Base-by-base conservation (phyloP, 2,329 filamentous ascomycete species). In the Pseudocercospora fijiensis region DNA sequence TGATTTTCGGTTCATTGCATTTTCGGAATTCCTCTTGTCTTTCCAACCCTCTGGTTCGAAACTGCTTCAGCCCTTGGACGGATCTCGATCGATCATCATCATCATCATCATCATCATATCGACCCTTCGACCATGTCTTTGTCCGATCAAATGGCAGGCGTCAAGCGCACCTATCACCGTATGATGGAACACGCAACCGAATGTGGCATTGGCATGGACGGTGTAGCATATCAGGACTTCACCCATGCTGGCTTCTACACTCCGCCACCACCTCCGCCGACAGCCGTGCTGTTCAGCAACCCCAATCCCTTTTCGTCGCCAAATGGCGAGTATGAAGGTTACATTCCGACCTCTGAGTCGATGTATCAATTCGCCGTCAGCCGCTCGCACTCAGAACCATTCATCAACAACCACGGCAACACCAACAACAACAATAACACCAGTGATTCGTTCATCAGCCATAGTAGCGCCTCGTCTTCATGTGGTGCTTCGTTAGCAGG, bases 191-290 rank as follows among this genome's bases (percentile, higher is more conserved):
- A 69, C n/a, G 55, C 63, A 56, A 57, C 45, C 59, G 53, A 56
- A 56, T 62, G 60, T 26, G 56, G 33, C 22, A 58, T 66, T n/a
- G 43, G 52, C 26, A 68, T 69, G 60, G 64, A 67, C 22, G 60
- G 64, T 24, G 64, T 67, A 16, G 57, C 62, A 62, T 70, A 70
- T 56, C 66, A 68, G 24, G 64, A 68, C 51, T 68, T 68, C 62
- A 47, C 60, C 11, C 56, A 60, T 18, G 62, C 58, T 16, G 60
- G 51, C 9, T 68, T 64, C 60, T 69, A 65, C 58, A 68, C 68
- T 18, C 60, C 68, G 22, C 67, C 65, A 20, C 59, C 65, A 28
- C 66, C 65, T 33, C 60, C 62, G 16, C 67, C 62, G 1, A 64
- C 67, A 26, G 56, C 64, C 10, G 63, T 66, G 13, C 61, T 70